Percentiles rank a stretch among this genome's conserved stretches.
These are phyloP conservation scores for Erodium maritimum DNA, from an alignment of 345 rosid genomes.

Conservation along the genomic window DNA sequence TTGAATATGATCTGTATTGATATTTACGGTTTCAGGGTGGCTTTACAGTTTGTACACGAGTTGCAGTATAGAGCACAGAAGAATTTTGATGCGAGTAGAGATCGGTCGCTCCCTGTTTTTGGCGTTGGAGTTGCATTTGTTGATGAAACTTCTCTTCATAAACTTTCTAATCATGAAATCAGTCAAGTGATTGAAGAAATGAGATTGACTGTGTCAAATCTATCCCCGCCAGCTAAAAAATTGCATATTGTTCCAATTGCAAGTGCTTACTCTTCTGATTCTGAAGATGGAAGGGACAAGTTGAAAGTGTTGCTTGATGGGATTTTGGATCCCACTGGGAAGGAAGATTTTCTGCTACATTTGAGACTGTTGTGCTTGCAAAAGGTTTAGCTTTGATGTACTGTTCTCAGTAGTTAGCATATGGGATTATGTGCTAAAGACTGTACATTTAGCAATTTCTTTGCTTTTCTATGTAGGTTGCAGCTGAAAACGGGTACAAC, in stretches of 20 bases:
- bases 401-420: neutral
- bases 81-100: slow-evolving; percentile 73
- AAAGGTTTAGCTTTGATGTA: slow-evolving; percentile 35
- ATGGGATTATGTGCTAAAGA: neutral
- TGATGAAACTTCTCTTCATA: slow-evolving; percentile 42
- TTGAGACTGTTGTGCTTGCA: slow-evolving; percentile 60
- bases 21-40: slow-evolving; percentile 36
- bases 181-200: slow-evolving; percentile 33
- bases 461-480: slow-evolving; percentile 35
- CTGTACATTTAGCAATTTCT: neutral
- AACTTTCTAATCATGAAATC: slow-evolving; percentile 17
- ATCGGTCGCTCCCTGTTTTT: slow-evolving; percentile 72
- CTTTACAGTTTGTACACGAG: slow-evolving; percentile 75
- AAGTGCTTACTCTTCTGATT: slow-evolving; percentile 34
- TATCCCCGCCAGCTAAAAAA: slow-evolving; percentile 55
- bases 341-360: slow-evolving; percentile 67
- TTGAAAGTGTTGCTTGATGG: slow-evolving; percentile 38
- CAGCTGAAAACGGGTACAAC: slow-evolving; percentile 62
- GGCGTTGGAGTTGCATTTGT: slow-evolving; percentile 81
- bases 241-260: slow-evolving; percentile 52
- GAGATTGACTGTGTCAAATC: slow-evolving; percentile 26
- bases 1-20: neutral
- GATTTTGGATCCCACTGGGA: slow-evolving; percentile 61
- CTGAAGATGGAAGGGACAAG: slow-evolving; percentile 33
- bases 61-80: slow-evolving; percentile 68